Evolutionary conservation across 495 filamentous ascomycete genomes (phyloP).

Genomic region (Aspergillus biplanus): DNA sequence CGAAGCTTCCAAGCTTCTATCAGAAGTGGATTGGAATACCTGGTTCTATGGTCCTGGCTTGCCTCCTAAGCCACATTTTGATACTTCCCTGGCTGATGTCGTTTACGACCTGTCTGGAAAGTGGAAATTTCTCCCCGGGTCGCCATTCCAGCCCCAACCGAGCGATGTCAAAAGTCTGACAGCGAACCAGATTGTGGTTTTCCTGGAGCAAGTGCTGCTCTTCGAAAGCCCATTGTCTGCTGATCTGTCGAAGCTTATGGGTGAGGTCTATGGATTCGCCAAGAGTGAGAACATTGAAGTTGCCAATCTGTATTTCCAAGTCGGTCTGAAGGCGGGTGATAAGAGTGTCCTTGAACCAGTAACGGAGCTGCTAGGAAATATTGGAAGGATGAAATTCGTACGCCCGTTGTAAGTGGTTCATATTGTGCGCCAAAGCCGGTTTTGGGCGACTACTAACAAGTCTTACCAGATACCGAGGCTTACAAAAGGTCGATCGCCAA

Average conservation of each 20-base stretch:
- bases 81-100: slow-evolving; percentile 82
- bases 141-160: slow-evolving; percentile 64
- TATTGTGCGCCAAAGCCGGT: neutral
- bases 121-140: slow-evolving; percentile 62
- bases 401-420: slow-evolving; percentile 63
- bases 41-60: slow-evolving; percentile 85
- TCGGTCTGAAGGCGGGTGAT: slow-evolving; percentile 76
- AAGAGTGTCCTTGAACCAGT: slow-evolving; percentile 66
- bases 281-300: slow-evolving; percentile 83
- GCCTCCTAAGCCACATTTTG: slow-evolving; percentile 87
- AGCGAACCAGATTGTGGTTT: slow-evolving; percentile 87
- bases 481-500: slow-evolving; percentile 71
- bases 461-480: slow-evolving; percentile 57
- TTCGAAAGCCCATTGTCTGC: slow-evolving; percentile 63
- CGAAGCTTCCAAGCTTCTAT: slow-evolving; percentile 66
- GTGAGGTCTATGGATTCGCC: slow-evolving; percentile 67
- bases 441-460: slow-evolving; percentile 23
- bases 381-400: slow-evolving; percentile 97
- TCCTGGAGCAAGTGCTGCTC: slow-evolving; percentile 75
- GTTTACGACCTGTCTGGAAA: slow-evolving; percentile 81
- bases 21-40: slow-evolving; percentile 80
- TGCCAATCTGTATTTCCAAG: slow-evolving; percentile 71
- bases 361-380: slow-evolving; percentile 72
- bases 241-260: slow-evolving; percentile 68
- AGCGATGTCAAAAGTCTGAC: slow-evolving; percentile 73